These are phyloP conservation scores for Auriscalpium vulgare DNA, from an alignment of 768 basidiomycete genomes.

Conservation along the genomic window DNA sequence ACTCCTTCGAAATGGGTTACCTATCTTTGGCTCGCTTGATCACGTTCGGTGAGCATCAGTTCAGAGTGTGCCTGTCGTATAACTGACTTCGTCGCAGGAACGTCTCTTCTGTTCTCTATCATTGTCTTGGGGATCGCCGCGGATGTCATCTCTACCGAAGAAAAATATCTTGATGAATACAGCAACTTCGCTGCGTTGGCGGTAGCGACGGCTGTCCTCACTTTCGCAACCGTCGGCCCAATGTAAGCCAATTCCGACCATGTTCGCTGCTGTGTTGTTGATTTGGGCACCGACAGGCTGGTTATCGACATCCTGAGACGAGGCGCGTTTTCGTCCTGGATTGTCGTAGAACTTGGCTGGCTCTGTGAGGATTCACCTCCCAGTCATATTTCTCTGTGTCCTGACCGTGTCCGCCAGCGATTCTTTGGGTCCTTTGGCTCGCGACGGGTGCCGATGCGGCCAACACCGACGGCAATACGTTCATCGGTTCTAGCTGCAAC, in stretches of 20 bases:
- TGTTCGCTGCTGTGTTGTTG: background rate
- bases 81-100: too few species aligned
- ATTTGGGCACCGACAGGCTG: slow-evolving; percentile 18
- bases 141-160: slow-evolving; percentile 19
- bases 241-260: background rate
- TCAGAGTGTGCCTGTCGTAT: too few species aligned
- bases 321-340: slow-evolving; percentile 32
- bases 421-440: slow-evolving; percentile 34
- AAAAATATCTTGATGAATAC: slow-evolving; percentile 5
- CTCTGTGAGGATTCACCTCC: slow-evolving; percentile 21
- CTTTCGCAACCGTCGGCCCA: background rate
- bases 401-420: slow-evolving; percentile 5
- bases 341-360: slow-evolving; percentile 30
- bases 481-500: slow-evolving; percentile 3
- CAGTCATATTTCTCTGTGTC: background rate
- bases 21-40: too few species aligned
- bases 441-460: slow-evolving; percentile 26
- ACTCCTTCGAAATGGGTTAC: too few species aligned
- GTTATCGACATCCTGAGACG: slow-evolving; percentile 26
- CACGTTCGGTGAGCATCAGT: too few species aligned
- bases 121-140: slow-evolving; percentile 26
- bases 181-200: slow-evolving; percentile 20
- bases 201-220: slow-evolving; percentile 6
- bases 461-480: background rate
- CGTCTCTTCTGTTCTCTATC: slow-evolving; percentile 6